Base-by-base conservation (phyloP, 352 stramenopile species). In the Pythium periplocum region DNA sequence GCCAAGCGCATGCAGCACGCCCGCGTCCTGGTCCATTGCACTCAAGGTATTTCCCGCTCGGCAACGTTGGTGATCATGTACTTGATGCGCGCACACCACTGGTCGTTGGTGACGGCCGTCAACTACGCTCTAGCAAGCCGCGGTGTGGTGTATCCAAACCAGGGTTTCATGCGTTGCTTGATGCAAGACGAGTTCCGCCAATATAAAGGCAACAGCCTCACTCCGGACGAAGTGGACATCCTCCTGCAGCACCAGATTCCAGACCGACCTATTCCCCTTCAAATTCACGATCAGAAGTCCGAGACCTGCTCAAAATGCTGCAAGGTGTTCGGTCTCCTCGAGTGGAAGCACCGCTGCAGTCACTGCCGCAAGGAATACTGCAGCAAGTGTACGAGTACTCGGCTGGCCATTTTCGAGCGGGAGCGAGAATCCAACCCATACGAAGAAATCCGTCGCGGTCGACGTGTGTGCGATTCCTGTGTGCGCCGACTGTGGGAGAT, bases 41-140 rank as follows among this genome's bases (percentile, higher is more conserved):
- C 81, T 34, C 83, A 94, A 50, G 83, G 83, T 37, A 92, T 94
- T 39, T 94, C 83, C 2, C 78, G 83, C 42, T 92, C 81, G 10
- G 74, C 75, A 26, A 94, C 83, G 30, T 68, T 94, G 17, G 79
- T 90, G 49, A 90, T 94, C 54, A 86, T 89, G 74, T 94, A 94
- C 61, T 63, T 94, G 53, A 94, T 94, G 83, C 79, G 79, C 41
- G 68, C 75, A 4, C 81, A 88, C 63, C 77, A 83, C 33, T 94
- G 81, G 81, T 91, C 83, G 48, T 72, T 94, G 12, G 79, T 91
- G 30, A 92, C 81, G 7, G 80, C 81, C 17, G 73, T 89, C 39
- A 94, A 92, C 62, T 91, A 88, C 46, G 77, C 76, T 4, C 70
- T 92, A 54, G 68, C 77, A 44, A 89, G 78, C 50, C 78, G 83